A percentile compares a stretch with the other conserved stretches of the same genome.
These are phyloP conservation scores for Elasticomyces elasticus DNA, from an alignment of 495 filamentous ascomycete species.

Conservation along the genomic window DNA sequence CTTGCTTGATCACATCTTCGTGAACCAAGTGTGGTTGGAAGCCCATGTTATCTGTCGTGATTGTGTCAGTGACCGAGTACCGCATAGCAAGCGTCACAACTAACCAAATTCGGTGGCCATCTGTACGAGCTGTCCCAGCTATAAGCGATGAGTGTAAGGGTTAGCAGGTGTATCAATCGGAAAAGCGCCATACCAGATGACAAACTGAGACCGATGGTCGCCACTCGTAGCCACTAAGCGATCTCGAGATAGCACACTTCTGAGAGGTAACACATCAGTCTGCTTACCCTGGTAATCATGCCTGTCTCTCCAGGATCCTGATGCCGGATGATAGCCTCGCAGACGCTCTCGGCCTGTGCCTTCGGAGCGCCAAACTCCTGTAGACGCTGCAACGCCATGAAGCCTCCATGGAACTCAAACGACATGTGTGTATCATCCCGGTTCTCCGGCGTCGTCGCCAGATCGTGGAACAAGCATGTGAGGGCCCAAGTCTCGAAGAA, in stretches of 20 bases:
- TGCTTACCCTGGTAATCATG: constrained; percentile 50
- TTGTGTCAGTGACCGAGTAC: too few relatives aligned
- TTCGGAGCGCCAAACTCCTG: constrained; percentile 33
- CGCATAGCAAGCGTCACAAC: neutral
- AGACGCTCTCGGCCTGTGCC: constrained; percentile 61
- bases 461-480: constrained; percentile 63
- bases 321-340: constrained; percentile 74
- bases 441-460: constrained; percentile 59
- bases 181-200: too few relatives aligned
- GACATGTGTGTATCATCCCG: constrained; percentile 51
- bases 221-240: too few relatives aligned
- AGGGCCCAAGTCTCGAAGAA: constrained; percentile 49
- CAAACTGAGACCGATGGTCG: too few relatives aligned
- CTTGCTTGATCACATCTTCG: constrained; percentile 51
- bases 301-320: constrained; percentile 62
- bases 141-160: constrained; percentile 9
- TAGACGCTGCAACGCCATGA: constrained; percentile 40
- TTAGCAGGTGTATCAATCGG: neutral
- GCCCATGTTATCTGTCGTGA: constrained; percentile 62
- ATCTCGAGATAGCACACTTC: too few relatives aligned
- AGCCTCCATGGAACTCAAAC: constrained; percentile 69
- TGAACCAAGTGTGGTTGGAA: constrained; percentile 51
- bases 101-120: constrained; percentile 54
- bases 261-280: too few relatives aligned
- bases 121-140: constrained; percentile 60